Evolutionary conservation across 2,329 filamentous ascomycete species (phyloP), one percentile per base, ranked within the genome.

Genomic region (Fusarium sulawesiense): DNA sequence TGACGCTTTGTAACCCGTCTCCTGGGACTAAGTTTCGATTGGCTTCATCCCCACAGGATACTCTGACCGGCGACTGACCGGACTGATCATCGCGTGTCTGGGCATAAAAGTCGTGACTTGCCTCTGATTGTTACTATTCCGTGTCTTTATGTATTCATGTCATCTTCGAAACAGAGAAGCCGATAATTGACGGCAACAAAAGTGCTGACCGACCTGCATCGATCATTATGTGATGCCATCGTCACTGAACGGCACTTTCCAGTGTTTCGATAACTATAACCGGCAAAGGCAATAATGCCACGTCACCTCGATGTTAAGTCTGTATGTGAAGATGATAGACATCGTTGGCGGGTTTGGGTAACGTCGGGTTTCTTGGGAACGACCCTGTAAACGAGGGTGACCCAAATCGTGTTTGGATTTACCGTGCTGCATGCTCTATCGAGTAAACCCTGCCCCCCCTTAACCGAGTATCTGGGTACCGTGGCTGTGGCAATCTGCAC

Each of bases 381-480:
- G 49, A 47, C 51, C 50, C 58, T 71, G 58, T 53, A 66, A 71
- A 62, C 44, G 53, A 68, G 48, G 40, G 65, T 56, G 54, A 66
- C 61, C 64, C 61, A 57, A 66, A 69, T 71, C 60, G 63, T 67
- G 56, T 68, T 66, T 71, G 70, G 68, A 74, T 72, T 71, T 73
- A 66, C 63, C 54, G 45, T 66, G 58, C 56, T 74, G 73, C 73
- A 73, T 73, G 64, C 71, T 70, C 58, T 73, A 66, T 72, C 45
- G 56, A 69, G 34, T 56, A 32, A 58, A 65, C 64, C 73, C 71
- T 68, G 65, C 46, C 55, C 68, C 63, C 66, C 70, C 66, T 63
- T 70, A 74, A 71, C 73, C 73, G 72, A 75, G 65, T 70, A 68
- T 65, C 61, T 74, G 73, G 73, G 69, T 71, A 66, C 53, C 53